These are phyloP conservation scores for Bretschneidera sinensis DNA, from an alignment of 345 rosid species.

Conservation along the genomic window DNA sequence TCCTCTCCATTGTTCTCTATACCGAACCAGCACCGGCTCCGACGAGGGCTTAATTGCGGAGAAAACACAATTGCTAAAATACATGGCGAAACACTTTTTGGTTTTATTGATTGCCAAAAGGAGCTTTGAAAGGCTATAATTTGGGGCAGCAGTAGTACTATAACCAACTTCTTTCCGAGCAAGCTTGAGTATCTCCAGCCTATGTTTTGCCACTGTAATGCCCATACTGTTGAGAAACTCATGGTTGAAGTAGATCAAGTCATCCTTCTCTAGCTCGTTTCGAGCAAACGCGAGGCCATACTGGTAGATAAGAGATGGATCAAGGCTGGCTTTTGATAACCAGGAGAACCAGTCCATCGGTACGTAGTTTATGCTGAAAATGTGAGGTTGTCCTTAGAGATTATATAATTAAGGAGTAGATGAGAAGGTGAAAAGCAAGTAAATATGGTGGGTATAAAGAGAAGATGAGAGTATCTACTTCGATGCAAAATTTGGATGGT, in stretches of 20 bases:
- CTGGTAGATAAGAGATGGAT: slow-evolving; percentile 52
- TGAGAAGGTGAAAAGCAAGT: slow-evolving; percentile 16
- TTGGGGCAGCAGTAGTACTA: slow-evolving; percentile 10
- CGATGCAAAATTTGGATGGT: slow-evolving; percentile 29
- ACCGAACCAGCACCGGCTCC: slow-evolving; percentile 23
- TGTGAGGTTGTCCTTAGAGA: slow-evolving; percentile 14
- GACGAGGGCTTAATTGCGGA: slow-evolving; percentile 28
- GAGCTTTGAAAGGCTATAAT: slow-evolving; percentile 33
- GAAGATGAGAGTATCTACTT: slow-evolving; percentile 1
- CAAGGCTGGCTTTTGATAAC: slow-evolving; percentile 60
- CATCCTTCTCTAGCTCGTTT: slow-evolving; percentile 65
- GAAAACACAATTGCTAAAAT: slow-evolving; percentile 37
- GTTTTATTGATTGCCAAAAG: slow-evolving; percentile 34
- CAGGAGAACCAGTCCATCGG: slow-evolving; percentile 89
- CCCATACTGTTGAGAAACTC: slow-evolving; percentile 79
- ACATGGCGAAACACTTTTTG: slow-evolving; percentile 40
- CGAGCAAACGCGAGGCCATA: slow-evolving; percentile 56
- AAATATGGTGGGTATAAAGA: slow-evolving; percentile 26
- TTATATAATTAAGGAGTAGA: slow-evolving; percentile 13
- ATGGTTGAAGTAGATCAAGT: slow-evolving; percentile 67
- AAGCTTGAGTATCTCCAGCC: slow-evolving; percentile 75
- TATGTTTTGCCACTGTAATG: slow-evolving; percentile 64
- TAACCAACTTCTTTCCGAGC: slow-evolving; percentile 45
- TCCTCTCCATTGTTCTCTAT: slow-evolving; percentile 18
- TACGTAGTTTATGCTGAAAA: neutral